Evolutionary conservation across 768 basidiomycete genomes (phyloP), one percentile per base, ranked within the genome.

Genomic region (Boletales sp.): DNA sequence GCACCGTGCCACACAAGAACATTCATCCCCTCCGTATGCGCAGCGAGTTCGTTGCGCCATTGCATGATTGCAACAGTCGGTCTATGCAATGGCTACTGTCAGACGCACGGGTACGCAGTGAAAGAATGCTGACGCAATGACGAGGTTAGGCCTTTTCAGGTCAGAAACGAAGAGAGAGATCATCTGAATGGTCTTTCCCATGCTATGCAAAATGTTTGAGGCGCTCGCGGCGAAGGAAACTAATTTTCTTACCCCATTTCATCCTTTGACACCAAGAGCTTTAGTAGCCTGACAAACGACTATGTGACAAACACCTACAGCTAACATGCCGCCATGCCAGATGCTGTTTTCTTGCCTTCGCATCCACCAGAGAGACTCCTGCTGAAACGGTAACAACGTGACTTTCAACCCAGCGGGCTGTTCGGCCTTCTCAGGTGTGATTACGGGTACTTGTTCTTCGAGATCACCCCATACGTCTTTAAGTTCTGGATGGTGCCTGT

Each of bases 141-240:
- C 90, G 18, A 99, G 79, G 57, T 94, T 95, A 3, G 94, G 93
- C 64, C 82, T 87, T 53, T 75, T 70, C 42, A 77, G 65, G 60
- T 94, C 90, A 1, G 87, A 82, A 5, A 94, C 82, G 34, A 99
- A 76, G 35, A 98, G 76, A 1, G 94, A 80, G 44, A 99, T 94
- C 57, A 94, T 92, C 64, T 99, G 96, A 51, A 99, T 98, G 0
- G 95, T 99, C 70, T 94, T 93, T 13, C 88, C 89, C 90, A 94
- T 92, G 17, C 88, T 87, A 55, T 14, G 38, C 8, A 21, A 53
- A 56, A 18, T 53, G 50, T 44, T 49, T 57, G 41, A 49, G 50
- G 34, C 9, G 46, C 28, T 25, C 45, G 39, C 44, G 10, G 48
- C 8, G 30, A 35, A 49, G 32, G 30, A 39, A 2, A 18, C 11